phyloP scores from a whole-genome alignment of 1,139 yeast genomes.

The Blastobotrys raffinosifermentans region DNA sequence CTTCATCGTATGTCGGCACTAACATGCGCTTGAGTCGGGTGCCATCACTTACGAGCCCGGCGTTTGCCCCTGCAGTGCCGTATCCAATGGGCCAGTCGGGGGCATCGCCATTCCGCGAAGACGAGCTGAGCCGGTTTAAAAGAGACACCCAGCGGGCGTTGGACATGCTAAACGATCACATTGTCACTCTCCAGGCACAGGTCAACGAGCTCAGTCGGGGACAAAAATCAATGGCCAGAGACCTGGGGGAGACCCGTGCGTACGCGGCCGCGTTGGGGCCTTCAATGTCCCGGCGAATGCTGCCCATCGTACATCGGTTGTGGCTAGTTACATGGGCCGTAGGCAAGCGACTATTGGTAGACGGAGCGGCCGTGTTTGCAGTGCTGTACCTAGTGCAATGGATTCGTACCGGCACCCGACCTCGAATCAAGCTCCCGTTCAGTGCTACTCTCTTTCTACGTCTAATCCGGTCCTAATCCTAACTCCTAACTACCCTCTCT shows the following conservation, averaged over 20 bases:
- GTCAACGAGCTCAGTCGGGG: constrained; percentile 8
- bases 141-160: constrained; percentile 29
- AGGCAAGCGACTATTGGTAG: constrained; percentile 10
- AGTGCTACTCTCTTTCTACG: no score
- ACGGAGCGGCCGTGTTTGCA: constrained; percentile 7
- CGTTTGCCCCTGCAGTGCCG: neutral
- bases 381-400: constrained; percentile 8
- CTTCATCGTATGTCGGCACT: no score
- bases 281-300: neutral
- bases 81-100: constrained; percentile 1
- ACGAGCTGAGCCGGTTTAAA: constrained; percentile 25
- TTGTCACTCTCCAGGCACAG: constrained; percentile 13
- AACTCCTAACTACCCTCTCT: no score
- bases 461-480: no score
- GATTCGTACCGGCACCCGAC: no score
- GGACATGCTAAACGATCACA: constrained; percentile 29
- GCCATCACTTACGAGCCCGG: neutral
- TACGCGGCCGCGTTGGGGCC: neutral
- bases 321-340: constrained; percentile 5
- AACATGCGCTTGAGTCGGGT: neutral
- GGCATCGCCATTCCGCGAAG: constrained; percentile 8
- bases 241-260: neutral
- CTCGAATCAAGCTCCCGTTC: no score
- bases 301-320: constrained; percentile 1
- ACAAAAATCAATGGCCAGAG: neutral